Conservation (phyloP, 2,329 filamentous ascomycete genomes). For the Purpureocillium lavendulum region DNA sequence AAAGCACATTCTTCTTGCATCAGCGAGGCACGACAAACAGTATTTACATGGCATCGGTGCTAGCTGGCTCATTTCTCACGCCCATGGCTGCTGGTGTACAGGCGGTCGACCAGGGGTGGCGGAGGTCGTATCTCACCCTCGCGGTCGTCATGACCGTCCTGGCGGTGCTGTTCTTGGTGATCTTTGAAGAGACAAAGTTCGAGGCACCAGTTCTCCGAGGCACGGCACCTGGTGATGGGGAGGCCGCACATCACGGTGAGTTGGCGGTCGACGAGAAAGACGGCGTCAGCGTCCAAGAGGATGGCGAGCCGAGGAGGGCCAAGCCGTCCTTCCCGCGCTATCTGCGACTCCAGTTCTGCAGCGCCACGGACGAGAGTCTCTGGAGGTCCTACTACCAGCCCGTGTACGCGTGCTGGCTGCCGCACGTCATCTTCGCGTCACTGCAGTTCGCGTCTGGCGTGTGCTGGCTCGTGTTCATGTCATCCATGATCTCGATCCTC, state of each 20-base stretch:
- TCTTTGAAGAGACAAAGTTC: constrained; percentile 18
- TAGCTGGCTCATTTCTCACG: constrained; percentile 19
- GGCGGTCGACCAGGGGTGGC: constrained; percentile 14
- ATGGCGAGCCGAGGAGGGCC: too few species aligned
- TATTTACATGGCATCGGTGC: constrained; percentile 21
- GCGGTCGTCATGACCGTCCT: constrained; percentile 9
- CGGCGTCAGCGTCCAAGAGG: neutral
- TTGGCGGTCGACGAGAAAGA: neutral
- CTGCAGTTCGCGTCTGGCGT: constrained; percentile 29
- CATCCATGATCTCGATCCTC: constrained; percentile 4
- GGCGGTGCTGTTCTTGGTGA: constrained; percentile 8
- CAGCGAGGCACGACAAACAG: constrained; percentile 21
- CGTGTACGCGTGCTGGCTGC: constrained; percentile 9
- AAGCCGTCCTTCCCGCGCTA: neutral
- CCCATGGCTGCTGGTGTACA: constrained; percentile 21
- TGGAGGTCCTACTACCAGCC: constrained; percentile 13
- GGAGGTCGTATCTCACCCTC: constrained; percentile 14
- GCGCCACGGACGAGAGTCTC: constrained; percentile 9
- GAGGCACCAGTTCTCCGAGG: constrained; percentile 7
- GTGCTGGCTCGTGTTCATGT: constrained; percentile 23
- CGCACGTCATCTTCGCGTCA: constrained; percentile 28
- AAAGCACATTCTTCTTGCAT: constrained; percentile 24
- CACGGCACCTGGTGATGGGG: neutral
- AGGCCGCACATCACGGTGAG: neutral
- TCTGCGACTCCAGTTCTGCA: constrained; percentile 7